phyloP scores from a whole-genome alignment of 2,329 filamentous ascomycete genomes.

The Diaporthe nobilis region DNA sequence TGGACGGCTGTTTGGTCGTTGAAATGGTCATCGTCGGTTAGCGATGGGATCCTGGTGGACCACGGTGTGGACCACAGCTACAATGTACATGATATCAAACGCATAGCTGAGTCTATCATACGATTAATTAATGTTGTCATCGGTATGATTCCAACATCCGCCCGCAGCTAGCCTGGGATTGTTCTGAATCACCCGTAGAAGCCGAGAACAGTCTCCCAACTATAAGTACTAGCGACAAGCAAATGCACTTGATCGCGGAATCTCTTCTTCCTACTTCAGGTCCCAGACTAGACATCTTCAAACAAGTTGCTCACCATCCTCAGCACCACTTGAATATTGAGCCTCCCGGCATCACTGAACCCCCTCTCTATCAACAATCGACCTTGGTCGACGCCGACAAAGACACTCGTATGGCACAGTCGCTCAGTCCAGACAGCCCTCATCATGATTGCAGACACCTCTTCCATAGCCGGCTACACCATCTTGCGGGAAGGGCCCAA shows the following conservation, averaged over 20 bases:
- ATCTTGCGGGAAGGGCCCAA: slow-evolving; percentile 60
- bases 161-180: background rate
- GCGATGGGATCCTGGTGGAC: background rate
- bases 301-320: background rate
- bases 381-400: slow-evolving; percentile 10
- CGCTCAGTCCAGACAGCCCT: slow-evolving; percentile 27
- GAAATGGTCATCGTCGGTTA: background rate
- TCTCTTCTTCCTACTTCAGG: background rate
- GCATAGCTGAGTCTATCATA: background rate
- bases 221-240: slow-evolving; percentile 4
- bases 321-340: background rate
- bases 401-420: slow-evolving; percentile 24
- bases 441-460: slow-evolving; percentile 59
- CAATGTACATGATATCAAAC: background rate
- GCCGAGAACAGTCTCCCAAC: too few relatives aligned
- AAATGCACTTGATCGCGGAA: background rate
- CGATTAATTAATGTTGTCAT: slow-evolving; percentile 9
- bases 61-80: background rate
- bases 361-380: background rate
- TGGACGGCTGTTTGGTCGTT: too few relatives aligned
- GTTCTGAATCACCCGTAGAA: background rate
- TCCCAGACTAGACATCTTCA: background rate
- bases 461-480: slow-evolving; percentile 60
- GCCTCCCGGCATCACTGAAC: background rate
- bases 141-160: background rate